phyloP scores from a whole-genome alignment of 75 land plant species.

The Isoetes taiwanensis region DNA sequence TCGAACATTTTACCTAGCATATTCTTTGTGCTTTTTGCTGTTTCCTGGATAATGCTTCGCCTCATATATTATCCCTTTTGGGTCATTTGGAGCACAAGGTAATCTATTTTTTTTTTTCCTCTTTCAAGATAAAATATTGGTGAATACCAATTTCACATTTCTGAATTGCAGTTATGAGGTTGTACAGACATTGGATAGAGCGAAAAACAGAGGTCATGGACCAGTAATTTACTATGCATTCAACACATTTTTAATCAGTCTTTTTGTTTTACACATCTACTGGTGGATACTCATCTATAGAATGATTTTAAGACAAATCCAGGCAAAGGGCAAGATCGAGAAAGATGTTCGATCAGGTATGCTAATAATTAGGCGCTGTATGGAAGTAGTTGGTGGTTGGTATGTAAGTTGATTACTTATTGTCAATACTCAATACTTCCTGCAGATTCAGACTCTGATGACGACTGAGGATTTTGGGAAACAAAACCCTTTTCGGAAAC shows the following conservation, averaged over 20 bases:
- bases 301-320: not conserved
- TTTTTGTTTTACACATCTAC: slow-evolving; percentile 1
- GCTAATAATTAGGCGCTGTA: not conserved
- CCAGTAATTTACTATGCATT: slow-evolving; percentile 1
- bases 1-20: not conserved
- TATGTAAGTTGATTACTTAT: too few species aligned
- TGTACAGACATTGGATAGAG: not conserved
- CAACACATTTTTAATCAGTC: slow-evolving; percentile 4
- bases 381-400: too few species aligned
- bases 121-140: too few species aligned
- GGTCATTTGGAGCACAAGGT: slow-evolving; percentile 6
- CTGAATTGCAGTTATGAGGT: not conserved
- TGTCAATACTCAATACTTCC: too few species aligned
- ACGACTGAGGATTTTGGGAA: too few species aligned
- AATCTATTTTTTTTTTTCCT: too few species aligned
- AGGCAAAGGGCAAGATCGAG: slow-evolving; percentile 2
- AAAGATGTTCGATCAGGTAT: slow-evolving; percentile 6
- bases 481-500: too few species aligned
- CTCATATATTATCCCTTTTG: slow-evolving; percentile 5
- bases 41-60: not conserved
- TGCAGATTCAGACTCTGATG: too few species aligned
- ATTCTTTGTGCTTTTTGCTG: slow-evolving; percentile 3
- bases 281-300: not conserved
- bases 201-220: not conserved
- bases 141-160: too few species aligned